Evolutionary conservation across 228 moss, liverwort and hornwort species (phyloP), one percentile per base, ranked within the genome.

Genomic region (Sphagnum magellanicum): DNA sequence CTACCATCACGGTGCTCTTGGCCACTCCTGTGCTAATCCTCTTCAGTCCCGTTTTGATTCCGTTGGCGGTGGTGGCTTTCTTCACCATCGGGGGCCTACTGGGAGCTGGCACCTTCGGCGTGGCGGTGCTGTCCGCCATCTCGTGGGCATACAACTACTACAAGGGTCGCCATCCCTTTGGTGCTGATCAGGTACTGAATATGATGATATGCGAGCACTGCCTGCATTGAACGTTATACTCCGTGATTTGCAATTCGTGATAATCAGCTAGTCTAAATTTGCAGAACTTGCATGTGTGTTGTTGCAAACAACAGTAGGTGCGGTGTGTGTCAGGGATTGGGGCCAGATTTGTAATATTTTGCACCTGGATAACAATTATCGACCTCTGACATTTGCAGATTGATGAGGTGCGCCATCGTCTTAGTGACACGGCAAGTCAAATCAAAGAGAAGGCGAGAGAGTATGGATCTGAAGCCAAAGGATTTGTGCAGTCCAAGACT

Each of bases 101-200:
- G 74, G 79, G 79, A 10, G 75, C 80, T 48, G 81, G 82, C 0
- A 79, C 67, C 16, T 83, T 83, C 32, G 64, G 67, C 48, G 57
- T 79, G 13, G 67, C 51, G 10, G 79, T 50, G 12, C 12, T 76
- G 58, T 88, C 90, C 55, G 88, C 75, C 6, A 52, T 72, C 4
- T 83, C 88, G 8, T 91, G 90, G 90, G 59, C 73, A 8, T 91
- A 79, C 60, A 88, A 83, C 15, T 91, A 91, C 61, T 88, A 79
- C 79, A 88, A 86, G 79, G 88, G 88, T n/a, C 72, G 79, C 53
- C 81, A 91, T 52, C 90, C 90, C 12, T 83, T 88, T 0, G 88
- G 88, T 64, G 83, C 88, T 0, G 83, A 88, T 47, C 88, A 83
- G 81, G 85, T 85, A 32, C 0, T 59, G 16, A 50, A 6, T 5